Percentiles rank a stretch among this genome's conserved stretches.
phyloP scores from a whole-genome alignment of 2,329 filamentous ascomycete genomes.

The Monosporascus sp. region DNA sequence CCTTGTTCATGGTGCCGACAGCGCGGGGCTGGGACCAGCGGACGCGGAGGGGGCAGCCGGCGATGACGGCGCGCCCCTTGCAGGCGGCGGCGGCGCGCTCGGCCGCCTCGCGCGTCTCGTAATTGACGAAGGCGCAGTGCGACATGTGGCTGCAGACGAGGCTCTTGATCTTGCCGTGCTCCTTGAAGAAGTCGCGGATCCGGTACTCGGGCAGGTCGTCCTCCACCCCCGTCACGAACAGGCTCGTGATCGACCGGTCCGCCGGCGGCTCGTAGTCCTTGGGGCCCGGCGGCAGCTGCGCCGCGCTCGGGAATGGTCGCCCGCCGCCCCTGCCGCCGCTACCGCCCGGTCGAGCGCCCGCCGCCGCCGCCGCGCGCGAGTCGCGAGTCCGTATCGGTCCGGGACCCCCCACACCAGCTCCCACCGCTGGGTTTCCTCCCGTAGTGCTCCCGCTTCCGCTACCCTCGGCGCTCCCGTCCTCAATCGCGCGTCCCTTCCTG shows the following conservation, averaged over 20 bases:
- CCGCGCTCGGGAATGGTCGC: constrained; percentile 62
- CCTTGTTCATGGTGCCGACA: constrained; percentile 84
- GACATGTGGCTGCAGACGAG: constrained; percentile 95
- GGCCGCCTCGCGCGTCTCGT: constrained; percentile 75
- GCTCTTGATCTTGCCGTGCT: constrained; percentile 85
- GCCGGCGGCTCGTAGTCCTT: constrained; percentile 82
- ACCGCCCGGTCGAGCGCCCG: constrained; percentile 38
- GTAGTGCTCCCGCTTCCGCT: constrained; percentile 31
- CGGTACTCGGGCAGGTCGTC: constrained; percentile 93
- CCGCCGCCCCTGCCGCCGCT: constrained; percentile 41
- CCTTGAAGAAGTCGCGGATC: constrained; percentile 83
- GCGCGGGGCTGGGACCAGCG: constrained; percentile 92
- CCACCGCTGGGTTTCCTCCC: constrained; percentile 45
- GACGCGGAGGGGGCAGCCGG: constrained; percentile 83
- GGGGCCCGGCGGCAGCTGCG: constrained; percentile 72
- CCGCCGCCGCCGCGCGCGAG: constrained; percentile 46
- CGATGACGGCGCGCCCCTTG: constrained; percentile 83
- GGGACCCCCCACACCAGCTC: constrained; percentile 56
- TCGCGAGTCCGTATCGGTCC: constrained; percentile 78
- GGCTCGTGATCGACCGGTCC: constrained; percentile 81
- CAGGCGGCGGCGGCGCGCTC: constrained; percentile 81
- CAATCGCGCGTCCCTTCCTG: constrained; percentile 75
- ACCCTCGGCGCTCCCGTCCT: constrained; percentile 43
- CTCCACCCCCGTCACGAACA: constrained; percentile 93
- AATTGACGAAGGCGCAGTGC: constrained; percentile 96